Evolutionary conservation across 352 stramenopile genomes (phyloP), one percentile per base, ranked within the genome.

Genomic region (Globisporangium echinulatum): DNA sequence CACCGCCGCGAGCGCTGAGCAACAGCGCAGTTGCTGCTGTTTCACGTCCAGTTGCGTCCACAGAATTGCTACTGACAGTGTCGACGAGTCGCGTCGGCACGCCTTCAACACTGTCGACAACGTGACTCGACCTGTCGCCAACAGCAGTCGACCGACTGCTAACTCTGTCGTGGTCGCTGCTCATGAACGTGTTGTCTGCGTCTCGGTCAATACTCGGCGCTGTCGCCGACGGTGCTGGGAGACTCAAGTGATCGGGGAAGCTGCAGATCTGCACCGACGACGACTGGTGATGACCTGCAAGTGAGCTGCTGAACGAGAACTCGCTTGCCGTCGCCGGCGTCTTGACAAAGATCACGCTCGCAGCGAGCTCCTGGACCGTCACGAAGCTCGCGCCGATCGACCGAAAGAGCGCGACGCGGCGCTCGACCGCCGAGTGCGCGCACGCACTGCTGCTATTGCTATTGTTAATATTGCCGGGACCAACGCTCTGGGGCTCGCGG

Each of bases 321-420:
- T 89, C 76, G 49, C 69, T 86, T 2, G 74, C 59, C 49, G 72
- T 46, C 33, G 64, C 70, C n/a, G 82, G 85, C 7, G 77, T 51
- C 47, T 90, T 90, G 1, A 84, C 82, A 51, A 92, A 93, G 62
- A 95, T 87, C 36, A 95, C 79, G 62, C 83, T 93, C 7, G 76
- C 81, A 1, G 84, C 84, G 10, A 95, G 72, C 52, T 92, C 84
- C 62, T 92, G 84, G 44, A 92, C 75, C 38, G 74, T 88, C n/a
- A 79, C 81, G 52, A 94, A 92, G 7, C 78, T 66, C 36, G 79
- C 81, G 5, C 71, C 68, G 46, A 90, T 80, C 0, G 78, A 80
- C 38, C 77, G 79, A 36, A 95, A 82, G 19, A 88, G 52, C 4
- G 75, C 65, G 7, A 86, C 67, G 11, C 83, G 77, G 5, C 82